A percentile compares a stretch with the other conserved stretches of the same genome.
These are phyloP conservation scores for Termitomyces sp. DNA, from an alignment of 768 basidiomycete species.

Conservation along the genomic window DNA sequence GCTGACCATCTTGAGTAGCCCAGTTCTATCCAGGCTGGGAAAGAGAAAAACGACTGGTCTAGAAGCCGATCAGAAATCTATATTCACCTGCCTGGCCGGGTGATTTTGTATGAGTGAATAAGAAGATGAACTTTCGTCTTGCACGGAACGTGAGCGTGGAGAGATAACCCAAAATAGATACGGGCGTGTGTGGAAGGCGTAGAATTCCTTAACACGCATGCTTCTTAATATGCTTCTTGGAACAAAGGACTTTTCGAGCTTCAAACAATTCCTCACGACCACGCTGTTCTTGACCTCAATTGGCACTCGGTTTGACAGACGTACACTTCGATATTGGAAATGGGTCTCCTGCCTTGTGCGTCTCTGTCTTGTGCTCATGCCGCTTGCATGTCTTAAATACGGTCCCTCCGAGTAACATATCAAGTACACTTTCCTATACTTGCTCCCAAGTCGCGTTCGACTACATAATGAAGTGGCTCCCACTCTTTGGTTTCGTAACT, in stretches of 20 bases:
- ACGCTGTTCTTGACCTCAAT: neutral
- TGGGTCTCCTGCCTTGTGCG: constrained; percentile 8
- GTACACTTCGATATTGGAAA: constrained; percentile 7
- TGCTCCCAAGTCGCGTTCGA: constrained; percentile 1
- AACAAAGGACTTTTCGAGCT: neutral
- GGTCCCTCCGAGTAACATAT: neutral
- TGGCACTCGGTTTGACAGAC: neutral
- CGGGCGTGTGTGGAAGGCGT: neutral
- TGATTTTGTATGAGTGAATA: neutral
- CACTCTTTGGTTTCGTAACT: constrained; percentile 22
- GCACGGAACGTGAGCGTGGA: neutral
- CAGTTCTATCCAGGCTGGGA: neutral
- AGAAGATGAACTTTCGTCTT: neutral
- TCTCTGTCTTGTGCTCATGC: constrained; percentile 2
- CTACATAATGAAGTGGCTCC: constrained; percentile 25
- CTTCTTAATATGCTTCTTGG: neutral
- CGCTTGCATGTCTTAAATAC: constrained; percentile 2
- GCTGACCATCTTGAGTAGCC: neutral
- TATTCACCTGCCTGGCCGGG: neutral
- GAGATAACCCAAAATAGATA: neutral
- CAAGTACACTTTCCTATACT: neutral
- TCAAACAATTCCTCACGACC: neutral
- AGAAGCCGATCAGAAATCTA: neutral
- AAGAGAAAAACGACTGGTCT: neutral
- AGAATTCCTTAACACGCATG: neutral